These are phyloP conservation scores for Cucurbita pepo DNA, from an alignment of 306 rosid genomes.

Conservation along the genomic window DNA sequence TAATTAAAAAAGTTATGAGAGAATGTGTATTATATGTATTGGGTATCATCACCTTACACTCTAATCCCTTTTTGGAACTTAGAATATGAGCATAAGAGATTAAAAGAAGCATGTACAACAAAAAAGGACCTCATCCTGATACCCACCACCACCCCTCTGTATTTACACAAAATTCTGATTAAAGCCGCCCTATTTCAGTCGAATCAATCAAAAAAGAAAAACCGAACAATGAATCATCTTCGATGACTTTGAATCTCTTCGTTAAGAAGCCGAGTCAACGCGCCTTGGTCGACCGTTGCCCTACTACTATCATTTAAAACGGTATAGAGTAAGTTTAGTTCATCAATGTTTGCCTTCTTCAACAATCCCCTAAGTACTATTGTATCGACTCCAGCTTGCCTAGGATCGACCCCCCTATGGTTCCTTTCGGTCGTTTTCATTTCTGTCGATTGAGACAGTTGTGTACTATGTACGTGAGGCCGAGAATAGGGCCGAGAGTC, in stretches of 20 bases:
- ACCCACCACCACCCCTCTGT: conserved; percentile 27
- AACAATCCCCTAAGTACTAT: conserved; percentile 33
- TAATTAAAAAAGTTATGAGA: background rate
- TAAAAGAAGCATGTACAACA: conserved; percentile 18
- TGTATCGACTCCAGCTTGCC: conserved; percentile 20
- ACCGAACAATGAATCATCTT: conserved; percentile 32
- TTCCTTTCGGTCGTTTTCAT: background rate
- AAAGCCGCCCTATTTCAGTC: conserved; percentile 20
- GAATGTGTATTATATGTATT: background rate
- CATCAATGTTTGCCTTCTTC: conserved; percentile 57
- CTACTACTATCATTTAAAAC: conserved; percentile 36
- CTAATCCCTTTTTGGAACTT: background rate
- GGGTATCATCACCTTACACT: background rate
- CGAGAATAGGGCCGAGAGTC: conserved; percentile 94
- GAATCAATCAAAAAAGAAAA: background rate
- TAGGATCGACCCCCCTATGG: conserved; percentile 1
- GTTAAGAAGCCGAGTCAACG: conserved; percentile 37
- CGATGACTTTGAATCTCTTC: conserved; percentile 50
- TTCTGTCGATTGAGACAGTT: conserved; percentile 23
- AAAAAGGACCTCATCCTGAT: conserved; percentile 15
- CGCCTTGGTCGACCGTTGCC: conserved; percentile 26
- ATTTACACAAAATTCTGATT: conserved; percentile 26
- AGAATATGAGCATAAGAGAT: no score
- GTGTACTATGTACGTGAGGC: conserved; percentile 70
- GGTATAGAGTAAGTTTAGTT: conserved; percentile 52